These are phyloP conservation scores for Jatropha podagrica DNA, from an alignment of 441 rosid species.

Conservation along the genomic window DNA sequence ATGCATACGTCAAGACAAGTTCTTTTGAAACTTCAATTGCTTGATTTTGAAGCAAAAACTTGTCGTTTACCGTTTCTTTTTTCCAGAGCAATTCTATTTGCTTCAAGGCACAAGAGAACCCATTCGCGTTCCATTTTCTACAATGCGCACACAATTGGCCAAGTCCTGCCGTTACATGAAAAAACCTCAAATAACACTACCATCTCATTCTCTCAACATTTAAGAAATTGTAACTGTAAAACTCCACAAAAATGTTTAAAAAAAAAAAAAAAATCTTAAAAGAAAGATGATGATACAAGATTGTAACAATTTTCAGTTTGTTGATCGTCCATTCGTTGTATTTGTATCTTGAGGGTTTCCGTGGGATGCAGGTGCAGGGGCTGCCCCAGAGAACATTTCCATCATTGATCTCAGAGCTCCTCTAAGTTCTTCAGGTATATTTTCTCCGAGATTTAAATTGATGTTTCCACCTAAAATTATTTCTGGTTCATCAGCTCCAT, in stretches of 20 bases:
- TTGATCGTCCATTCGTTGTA: slow-evolving; percentile 41
- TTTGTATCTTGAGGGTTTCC: slow-evolving; percentile 40
- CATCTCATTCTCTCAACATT: neutral
- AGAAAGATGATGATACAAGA: neutral
- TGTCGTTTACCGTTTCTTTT: too few species aligned
- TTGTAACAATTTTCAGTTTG: slow-evolving; percentile 23
- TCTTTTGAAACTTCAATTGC: too few species aligned
- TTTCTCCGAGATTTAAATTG: slow-evolving; percentile 41
- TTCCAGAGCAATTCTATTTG: too few species aligned
- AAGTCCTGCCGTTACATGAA: neutral
- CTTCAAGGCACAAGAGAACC: too few species aligned
- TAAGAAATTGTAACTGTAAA: neutral
- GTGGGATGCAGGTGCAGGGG: slow-evolving; percentile 22
- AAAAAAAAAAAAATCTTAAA: too few species aligned
- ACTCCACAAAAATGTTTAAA: neutral
- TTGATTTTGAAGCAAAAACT: too few species aligned
- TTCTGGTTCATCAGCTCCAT: slow-evolving; percentile 39
- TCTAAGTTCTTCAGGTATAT: slow-evolving; percentile 55
- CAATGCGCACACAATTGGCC: neutral
- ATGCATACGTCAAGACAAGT: too few species aligned
- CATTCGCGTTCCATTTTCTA: neutral
- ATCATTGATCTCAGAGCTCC: slow-evolving; percentile 69
- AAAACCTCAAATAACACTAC: neutral
- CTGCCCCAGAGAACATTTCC: slow-evolving; percentile 64
- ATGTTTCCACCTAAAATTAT: slow-evolving; percentile 46